phyloP scores from a whole-genome alignment of 768 basidiomycete genomes.

The Pilatotrama ljubarskyi region DNA sequence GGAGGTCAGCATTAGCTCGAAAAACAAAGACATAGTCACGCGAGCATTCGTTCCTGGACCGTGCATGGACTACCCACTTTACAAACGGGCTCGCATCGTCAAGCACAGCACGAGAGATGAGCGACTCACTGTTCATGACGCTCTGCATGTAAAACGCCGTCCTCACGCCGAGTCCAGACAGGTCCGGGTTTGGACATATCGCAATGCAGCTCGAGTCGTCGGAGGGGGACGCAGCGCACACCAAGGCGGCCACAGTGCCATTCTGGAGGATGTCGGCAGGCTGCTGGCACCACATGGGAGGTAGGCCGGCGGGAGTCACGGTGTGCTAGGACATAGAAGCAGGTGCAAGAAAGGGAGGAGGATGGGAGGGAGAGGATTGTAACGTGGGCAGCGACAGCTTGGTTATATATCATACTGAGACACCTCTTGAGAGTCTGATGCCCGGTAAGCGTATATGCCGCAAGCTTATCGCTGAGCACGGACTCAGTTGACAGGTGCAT shows the following conservation, averaged over 20 bases:
- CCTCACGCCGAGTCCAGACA: slow-evolving; percentile 30
- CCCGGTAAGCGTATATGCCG: too few species aligned
- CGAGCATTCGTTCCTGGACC: not conserved
- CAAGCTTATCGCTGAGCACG: too few species aligned
- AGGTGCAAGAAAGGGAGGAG: not conserved
- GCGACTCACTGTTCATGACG: slow-evolving; percentile 25
- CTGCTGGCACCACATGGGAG: slow-evolving; percentile 2
- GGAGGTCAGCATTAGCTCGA: not conserved
- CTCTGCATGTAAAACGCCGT: slow-evolving; percentile 32
- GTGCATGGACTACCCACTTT: not conserved
- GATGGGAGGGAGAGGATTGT: not conserved
- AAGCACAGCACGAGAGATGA: not conserved
- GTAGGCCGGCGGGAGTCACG: not conserved
- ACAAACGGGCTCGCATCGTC: not conserved
- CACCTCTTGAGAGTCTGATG: too few species aligned
- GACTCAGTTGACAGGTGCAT: too few species aligned
- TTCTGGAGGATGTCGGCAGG: slow-evolving; percentile 1
- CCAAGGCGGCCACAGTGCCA: slow-evolving; percentile 7
- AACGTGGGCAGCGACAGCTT: too few species aligned
- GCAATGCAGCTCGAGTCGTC: slow-evolving; percentile 6
- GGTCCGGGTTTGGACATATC: slow-evolving; percentile 28
- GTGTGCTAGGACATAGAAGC: not conserved
- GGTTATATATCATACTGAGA: too few species aligned
- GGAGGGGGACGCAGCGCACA: slow-evolving; percentile 3
- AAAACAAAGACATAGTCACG: not conserved